These are phyloP conservation scores for Lactifluus volemus DNA, from an alignment of 768 basidiomycete genomes.

Conservation along the genomic window DNA sequence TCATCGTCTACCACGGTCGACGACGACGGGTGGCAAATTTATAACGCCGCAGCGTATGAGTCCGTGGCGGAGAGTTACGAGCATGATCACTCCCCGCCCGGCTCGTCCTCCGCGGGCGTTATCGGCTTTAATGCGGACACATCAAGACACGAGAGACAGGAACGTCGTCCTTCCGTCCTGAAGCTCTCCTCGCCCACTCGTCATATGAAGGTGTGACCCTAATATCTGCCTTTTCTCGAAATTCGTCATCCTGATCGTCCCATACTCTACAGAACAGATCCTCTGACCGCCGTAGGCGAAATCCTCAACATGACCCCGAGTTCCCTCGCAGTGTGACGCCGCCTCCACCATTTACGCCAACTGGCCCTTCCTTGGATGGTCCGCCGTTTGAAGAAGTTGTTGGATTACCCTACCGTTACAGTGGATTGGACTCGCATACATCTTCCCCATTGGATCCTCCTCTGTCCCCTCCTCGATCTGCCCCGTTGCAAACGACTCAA, in stretches of 20 bases:
- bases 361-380: constrained; percentile 32
- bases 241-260: background rate
- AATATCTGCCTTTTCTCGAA: background rate
- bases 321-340: constrained; percentile 19
- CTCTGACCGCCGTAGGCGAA: background rate
- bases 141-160: background rate
- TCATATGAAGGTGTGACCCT: constrained; percentile 5
- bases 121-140: background rate
- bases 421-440: constrained; percentile 19
- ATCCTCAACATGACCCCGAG: background rate
- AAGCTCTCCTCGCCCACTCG: background rate
- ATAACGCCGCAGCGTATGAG: constrained; percentile 13
- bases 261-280: background rate
- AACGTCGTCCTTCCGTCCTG: background rate
- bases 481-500: background rate
- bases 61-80: constrained; percentile 2
- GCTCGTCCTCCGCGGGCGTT: constrained; percentile 6
- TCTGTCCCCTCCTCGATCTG: background rate
- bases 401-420: constrained; percentile 19
- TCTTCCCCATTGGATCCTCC: constrained; percentile 20
- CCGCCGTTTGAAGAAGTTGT: constrained; percentile 30
- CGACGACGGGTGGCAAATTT: constrained; percentile 12
- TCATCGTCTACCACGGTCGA: constrained; percentile 4
- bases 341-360: constrained; percentile 34
- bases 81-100: background rate